Base-by-base conservation (phyloP, 2,329 filamentous ascomycete species). In the Ceratocystis lukuohia region DNA sequence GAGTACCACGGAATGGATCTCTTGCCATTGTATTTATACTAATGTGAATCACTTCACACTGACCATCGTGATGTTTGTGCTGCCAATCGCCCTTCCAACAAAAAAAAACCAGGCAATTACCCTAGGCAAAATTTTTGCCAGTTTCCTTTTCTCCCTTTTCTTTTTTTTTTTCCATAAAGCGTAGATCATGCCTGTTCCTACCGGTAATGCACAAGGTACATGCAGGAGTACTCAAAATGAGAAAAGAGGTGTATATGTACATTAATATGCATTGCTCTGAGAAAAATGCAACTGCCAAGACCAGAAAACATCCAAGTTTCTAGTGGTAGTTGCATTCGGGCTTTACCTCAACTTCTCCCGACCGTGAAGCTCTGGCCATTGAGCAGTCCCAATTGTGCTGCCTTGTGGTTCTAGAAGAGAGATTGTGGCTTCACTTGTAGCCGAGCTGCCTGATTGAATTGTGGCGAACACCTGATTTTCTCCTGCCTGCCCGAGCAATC, bases 201-300 rank as follows among this genome's bases (percentile, higher is more conserved):
- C 37, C 37, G 3, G 12, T 15, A 41, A 10, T 41, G 37, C 37
- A 41, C 15, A 12, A 12, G 3, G 10, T 41, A 41, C 37, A 41
- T 41, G 37, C 12, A 41, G 10, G 28, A 37, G 22, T n/a, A 10
- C 20, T 12, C 7, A 3, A 5, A 37, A 59, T 30, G 53, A n/a
- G 30, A 8, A 59, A 59, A 33, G 56, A 37, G 30, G 17, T 59
- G 56, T 53, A 28, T 28, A 28, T 28, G 48, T 15, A 53, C 48
- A 53, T 28, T 3, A 5, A 59, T n/a, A n/a, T n/a, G 6, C 30
- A 30, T n/a, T 8, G 25, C 33, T 59, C 28, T 6, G 28, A 37
- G 28, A 37, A 20, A 37, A 59, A 20, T 59, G 56, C 56, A 33
- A 37, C 30, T 59, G 56, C 56, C 56, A 59, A 59, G 56, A 59